Evolutionary conservation across 352 stramenopile genomes (phyloP).

Genomic region (Globisporangium nagaii): DNA sequence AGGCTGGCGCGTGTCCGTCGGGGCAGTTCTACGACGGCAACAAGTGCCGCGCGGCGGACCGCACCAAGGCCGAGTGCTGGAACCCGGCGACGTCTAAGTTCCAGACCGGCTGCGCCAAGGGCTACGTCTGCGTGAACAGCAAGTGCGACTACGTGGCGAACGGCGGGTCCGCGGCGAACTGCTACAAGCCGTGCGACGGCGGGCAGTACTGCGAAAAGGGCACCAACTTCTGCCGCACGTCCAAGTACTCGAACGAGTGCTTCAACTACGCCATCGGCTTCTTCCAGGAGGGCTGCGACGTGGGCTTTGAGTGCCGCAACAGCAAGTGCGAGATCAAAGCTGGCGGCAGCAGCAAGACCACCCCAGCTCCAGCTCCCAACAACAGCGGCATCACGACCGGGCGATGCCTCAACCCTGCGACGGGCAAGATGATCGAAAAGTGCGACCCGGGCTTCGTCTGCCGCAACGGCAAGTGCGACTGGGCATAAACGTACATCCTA

Average conservation of each 20-base stretch:
- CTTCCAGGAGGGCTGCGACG: conserved; percentile 4
- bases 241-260: conserved; percentile 3
- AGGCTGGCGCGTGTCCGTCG: neutral
- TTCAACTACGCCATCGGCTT: conserved; percentile 10
- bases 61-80: neutral
- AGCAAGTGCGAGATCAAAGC: conserved; percentile 7
- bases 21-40: neutral
- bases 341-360: neutral
- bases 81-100: neutral
- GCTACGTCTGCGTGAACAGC: conserved; percentile 1
- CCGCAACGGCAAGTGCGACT: conserved; percentile 11
- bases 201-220: conserved; percentile 5
- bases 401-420: conserved; percentile 10
- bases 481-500: conserved; percentile 2
- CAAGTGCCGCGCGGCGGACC: neutral
- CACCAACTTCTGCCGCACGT: conserved; percentile 5
- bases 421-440: conserved; percentile 9
- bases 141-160: neutral
- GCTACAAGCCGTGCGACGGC: neutral
- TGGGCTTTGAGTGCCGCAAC: conserved; percentile 8
- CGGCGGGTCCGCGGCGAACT: neutral
- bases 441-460: conserved; percentile 10
- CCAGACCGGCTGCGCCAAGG: conserved; percentile 1
- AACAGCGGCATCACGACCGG: neutral
- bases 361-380: too few relatives aligned